Evolutionary conservation across 768 basidiomycete species (phyloP), one percentile per base, ranked within the genome.

Genomic region (Phlebiopsis flavidoalba): DNA sequence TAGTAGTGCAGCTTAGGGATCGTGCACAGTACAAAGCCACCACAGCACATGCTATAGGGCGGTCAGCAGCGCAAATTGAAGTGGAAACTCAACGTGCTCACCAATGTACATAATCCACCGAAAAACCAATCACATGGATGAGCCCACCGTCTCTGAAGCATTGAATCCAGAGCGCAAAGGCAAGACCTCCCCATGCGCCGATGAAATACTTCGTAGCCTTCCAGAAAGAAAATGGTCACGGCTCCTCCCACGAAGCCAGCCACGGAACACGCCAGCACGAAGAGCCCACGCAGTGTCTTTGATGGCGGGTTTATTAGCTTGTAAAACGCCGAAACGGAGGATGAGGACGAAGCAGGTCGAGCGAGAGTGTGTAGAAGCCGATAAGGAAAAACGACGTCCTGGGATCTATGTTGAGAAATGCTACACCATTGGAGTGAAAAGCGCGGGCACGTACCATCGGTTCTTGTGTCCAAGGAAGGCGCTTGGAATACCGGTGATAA

Each of bases 401-500:
- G 70, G 49, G 54, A 54, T n/a, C n/a, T 36, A 58, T 60, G 51
- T 59, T 55, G 57, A 59, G 56, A 37, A 19, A 53, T 52, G 50
- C 50, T 51, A 61, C 52, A 64, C 21, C 58, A 58, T 19, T 15
- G 62, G 60, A 49, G 61, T 22, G 60, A 64, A 59, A n/a, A 40
- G 48, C 26, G 24, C 15, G 21, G n/a, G 40, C 15, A 76, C 82
- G 46, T 69, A 90, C 94, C 95, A 96, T 81, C 94, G 79, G 72
- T 97, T 95, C 80, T 96, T 96, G 76, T 95, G 93, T 21, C 95
- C 95, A 76, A 91, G 87, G 66, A 93, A 93, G 3, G 91, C 90
- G 56, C 91, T 90, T 8, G 93, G 93, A 6, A 95, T 77, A 51
- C 95, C 95, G 8, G 91, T 93, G 53, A 97, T 69, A 65, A 97